Evolutionary conservation across 176 grass and related monocot species (phyloP).

Genomic region (Rhynchospora breviuscula): DNA sequence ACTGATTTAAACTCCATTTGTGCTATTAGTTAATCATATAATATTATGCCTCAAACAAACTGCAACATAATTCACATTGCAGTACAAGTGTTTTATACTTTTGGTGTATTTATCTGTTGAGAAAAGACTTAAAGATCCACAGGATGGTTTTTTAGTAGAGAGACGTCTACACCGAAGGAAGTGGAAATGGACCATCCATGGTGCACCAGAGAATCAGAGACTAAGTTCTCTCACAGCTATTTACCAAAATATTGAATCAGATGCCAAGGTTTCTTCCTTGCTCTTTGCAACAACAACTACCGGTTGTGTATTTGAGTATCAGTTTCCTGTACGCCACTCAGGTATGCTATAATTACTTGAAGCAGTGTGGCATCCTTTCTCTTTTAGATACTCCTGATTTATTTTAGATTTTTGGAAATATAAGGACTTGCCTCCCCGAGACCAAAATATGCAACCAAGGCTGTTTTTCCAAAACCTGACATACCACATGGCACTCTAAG

Average conservation of each 20-base stretch:
- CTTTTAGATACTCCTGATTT: background rate
- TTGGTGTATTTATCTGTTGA: slow-evolving; percentile 31
- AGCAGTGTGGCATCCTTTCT: background rate
- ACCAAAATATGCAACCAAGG: background rate
- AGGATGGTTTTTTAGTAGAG: slow-evolving; percentile 97
- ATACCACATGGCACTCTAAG: background rate
- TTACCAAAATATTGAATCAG: slow-evolving; percentile 51
- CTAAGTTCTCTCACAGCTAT: slow-evolving; percentile 71
- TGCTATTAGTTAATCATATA: background rate
- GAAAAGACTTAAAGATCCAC: slow-evolving; percentile 76
- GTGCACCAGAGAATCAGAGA: slow-evolving; percentile 50
- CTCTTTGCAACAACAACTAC: slow-evolving; percentile 58
- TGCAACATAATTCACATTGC: background rate
- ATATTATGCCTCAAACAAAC: background rate
- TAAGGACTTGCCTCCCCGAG: too few relatives aligned
- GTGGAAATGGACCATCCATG: slow-evolving; percentile 90
- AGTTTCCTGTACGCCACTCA: slow-evolving; percentile 32
- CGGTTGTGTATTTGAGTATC: slow-evolving; percentile 75
- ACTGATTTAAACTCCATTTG: background rate
- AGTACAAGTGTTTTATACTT: slow-evolving; percentile 1
- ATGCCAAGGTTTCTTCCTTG: slow-evolving; percentile 37
- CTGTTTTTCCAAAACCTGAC: background rate
- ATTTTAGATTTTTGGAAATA: background rate
- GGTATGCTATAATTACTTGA: slow-evolving; percentile 4
- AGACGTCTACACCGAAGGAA: slow-evolving; percentile 87